Percentiles rank a stretch among this genome's conserved stretches.
These are phyloP conservation scores for Cyberlindnera petersonii DNA, from an alignment of 805 yeast genomes.

Conservation along the genomic window DNA sequence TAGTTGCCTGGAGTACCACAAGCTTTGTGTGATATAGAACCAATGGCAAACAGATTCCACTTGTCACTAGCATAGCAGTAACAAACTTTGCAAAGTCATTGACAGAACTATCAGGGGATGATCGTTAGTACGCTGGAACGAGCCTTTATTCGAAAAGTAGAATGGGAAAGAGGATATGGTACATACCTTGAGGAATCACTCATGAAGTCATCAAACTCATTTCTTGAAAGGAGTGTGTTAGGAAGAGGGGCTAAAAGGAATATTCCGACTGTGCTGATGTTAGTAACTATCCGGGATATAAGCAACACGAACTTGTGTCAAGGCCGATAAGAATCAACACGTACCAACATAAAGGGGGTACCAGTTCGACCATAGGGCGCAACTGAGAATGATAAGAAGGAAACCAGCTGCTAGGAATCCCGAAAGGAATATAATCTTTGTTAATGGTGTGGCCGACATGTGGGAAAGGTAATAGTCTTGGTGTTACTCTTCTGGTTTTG, in stretches of 20 bases:
- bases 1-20: constrained; percentile 64
- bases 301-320: neutral
- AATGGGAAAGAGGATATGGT: neutral
- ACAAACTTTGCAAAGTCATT: constrained; percentile 76
- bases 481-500: no score
- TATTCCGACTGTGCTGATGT: constrained; percentile 34
- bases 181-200: constrained; percentile 45
- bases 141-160: no score
- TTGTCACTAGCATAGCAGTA: constrained; percentile 70
- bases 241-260: constrained; percentile 73
- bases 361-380: constrained; percentile 88
- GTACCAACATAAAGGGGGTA: constrained; percentile 71
- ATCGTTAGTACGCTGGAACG: constrained; percentile 22
- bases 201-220: constrained; percentile 54
- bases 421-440: constrained; percentile 72
- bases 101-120: constrained; percentile 31
- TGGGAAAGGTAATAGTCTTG: neutral
- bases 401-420: constrained; percentile 85
- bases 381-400: constrained; percentile 79
- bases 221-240: constrained; percentile 50
- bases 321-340: constrained; percentile 20
- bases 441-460: constrained; percentile 51
- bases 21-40: constrained; percentile 72
- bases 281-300: constrained; percentile 4
- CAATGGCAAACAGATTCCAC: constrained; percentile 74